phyloP scores from a whole-genome alignment of 352 stramenopile genomes.

The Aphanomyces astaci region DNA sequence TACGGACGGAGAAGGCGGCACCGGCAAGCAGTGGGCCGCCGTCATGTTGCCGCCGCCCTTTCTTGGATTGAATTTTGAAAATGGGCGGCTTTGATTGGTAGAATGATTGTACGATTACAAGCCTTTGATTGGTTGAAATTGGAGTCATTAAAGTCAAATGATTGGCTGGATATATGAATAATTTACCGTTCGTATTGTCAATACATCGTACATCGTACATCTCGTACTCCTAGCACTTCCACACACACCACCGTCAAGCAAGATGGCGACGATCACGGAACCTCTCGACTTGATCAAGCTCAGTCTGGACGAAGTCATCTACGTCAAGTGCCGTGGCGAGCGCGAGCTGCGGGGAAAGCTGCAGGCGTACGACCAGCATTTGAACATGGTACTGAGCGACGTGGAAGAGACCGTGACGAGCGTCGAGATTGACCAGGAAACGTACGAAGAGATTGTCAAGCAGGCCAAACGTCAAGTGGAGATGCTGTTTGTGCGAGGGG shows the following conservation, averaged over 20 bases:
- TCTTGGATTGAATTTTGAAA: background rate
- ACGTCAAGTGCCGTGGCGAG: slow-evolving; percentile 98
- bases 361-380: slow-evolving; percentile 98
- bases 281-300: slow-evolving; percentile 98
- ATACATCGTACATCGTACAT: too few species aligned
- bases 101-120: too few species aligned
- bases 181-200: too few species aligned
- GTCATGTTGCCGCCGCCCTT: too few species aligned
- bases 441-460: slow-evolving; percentile 96
- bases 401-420: slow-evolving; percentile 98
- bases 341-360: slow-evolving; percentile 95
- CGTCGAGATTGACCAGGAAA: slow-evolving; percentile 96
- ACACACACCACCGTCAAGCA: background rate
- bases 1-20: too few species aligned
- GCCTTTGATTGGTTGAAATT: too few species aligned
- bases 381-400: slow-evolving; percentile 98
- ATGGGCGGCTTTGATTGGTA: background rate
- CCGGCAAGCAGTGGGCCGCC: too few species aligned
- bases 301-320: slow-evolving; percentile 97
- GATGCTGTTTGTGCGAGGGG: slow-evolving; percentile 99
- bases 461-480: slow-evolving; percentile 93
- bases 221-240: too few species aligned
- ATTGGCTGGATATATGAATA: background rate
- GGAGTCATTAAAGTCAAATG: too few species aligned
- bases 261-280: slow-evolving; percentile 87